phyloP scores from a whole-genome alignment of 306 rosid genomes.

The Vigna reflexopilosa region DNA sequence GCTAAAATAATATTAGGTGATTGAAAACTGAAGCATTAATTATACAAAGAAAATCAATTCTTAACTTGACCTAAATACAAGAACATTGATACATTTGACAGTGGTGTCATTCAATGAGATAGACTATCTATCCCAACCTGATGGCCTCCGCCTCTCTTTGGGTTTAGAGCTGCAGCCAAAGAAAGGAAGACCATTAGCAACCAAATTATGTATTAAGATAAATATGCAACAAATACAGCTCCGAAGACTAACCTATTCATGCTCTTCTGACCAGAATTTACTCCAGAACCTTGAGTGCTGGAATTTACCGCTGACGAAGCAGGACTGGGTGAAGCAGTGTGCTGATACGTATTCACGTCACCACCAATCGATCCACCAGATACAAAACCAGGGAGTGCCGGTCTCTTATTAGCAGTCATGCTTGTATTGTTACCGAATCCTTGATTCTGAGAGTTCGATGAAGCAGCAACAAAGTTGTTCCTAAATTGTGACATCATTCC shows the following conservation, averaged over 20 bases:
- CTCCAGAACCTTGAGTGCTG: constrained; percentile 56
- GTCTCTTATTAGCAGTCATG: constrained; percentile 60
- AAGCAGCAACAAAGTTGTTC: constrained; percentile 84
- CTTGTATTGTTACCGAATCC: constrained; percentile 54
- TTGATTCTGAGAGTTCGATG: constrained; percentile 67
- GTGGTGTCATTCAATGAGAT: constrained; percentile 36
- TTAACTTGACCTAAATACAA: constrained; percentile 41
- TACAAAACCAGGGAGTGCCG: constrained; percentile 84
- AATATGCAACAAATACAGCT: constrained; percentile 8
- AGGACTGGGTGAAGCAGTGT: constrained; percentile 50
- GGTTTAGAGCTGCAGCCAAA: constrained; percentile 69
- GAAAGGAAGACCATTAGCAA: constrained; percentile 52
- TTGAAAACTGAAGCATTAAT: constrained; percentile 34
- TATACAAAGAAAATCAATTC: constrained; percentile 51
- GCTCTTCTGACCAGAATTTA: constrained; percentile 54
- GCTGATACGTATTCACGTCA: constrained; percentile 49
- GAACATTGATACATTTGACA: constrained; percentile 36
- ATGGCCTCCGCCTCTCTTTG: constrained; percentile 84
- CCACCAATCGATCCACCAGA: constrained; percentile 96
- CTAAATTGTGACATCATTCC: constrained; percentile 92
- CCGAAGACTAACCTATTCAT: constrained; percentile 63
- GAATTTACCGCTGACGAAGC: constrained; percentile 54
- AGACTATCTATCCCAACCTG: constrained; percentile 88
- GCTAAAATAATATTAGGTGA: constrained; percentile 30
- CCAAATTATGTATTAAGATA: not conserved